These are phyloP conservation scores for Venturia effusa DNA, from an alignment of 2,329 filamentous ascomycete species.

Conservation along the genomic window DNA sequence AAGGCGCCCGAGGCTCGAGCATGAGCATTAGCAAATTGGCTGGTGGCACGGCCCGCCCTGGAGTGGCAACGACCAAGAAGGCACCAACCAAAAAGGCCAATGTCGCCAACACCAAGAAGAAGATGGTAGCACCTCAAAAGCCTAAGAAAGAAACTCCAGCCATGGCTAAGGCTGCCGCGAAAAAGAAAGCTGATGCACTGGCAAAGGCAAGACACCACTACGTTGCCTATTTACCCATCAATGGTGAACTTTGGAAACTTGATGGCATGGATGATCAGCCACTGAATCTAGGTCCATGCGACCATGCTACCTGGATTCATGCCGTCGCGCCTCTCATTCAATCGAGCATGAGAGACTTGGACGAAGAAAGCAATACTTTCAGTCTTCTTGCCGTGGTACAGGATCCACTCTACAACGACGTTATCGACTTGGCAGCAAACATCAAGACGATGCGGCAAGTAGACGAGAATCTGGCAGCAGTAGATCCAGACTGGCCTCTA, in stretches of 20 bases:
- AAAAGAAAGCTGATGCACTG: constrained; percentile 28
- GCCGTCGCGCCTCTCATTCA: constrained; percentile 55
- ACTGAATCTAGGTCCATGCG: constrained; percentile 44
- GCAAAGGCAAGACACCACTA: constrained; percentile 60
- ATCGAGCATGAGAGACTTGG: constrained; percentile 51
- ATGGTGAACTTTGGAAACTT: constrained; percentile 73
- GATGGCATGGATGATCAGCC: constrained; percentile 73
- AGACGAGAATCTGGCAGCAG: constrained; percentile 27
- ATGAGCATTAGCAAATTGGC: not conserved
- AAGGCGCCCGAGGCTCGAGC: no score
- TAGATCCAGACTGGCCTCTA: constrained; percentile 32
- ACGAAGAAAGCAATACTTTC: constrained; percentile 58
- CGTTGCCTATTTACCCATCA: constrained; percentile 72
- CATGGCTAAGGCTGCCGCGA: constrained; percentile 18
- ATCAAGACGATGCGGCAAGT: constrained; percentile 33
- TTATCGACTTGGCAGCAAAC: constrained; percentile 32
- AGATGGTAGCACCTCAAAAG: not conserved
- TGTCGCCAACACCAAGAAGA: not conserved
- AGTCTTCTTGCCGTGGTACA: constrained; percentile 65
- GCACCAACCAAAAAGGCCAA: not conserved
- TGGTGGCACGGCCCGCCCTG: not conserved
- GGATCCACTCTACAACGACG: constrained; percentile 46
- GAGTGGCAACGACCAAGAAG: not conserved
- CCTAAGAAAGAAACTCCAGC: constrained; percentile 3
- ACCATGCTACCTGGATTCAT: constrained; percentile 50